Evolutionary conservation across 2,329 filamentous ascomycete species (phyloP), one percentile per base, ranked within the genome.

Genomic region (Pseudopithomyces maydicus): DNA sequence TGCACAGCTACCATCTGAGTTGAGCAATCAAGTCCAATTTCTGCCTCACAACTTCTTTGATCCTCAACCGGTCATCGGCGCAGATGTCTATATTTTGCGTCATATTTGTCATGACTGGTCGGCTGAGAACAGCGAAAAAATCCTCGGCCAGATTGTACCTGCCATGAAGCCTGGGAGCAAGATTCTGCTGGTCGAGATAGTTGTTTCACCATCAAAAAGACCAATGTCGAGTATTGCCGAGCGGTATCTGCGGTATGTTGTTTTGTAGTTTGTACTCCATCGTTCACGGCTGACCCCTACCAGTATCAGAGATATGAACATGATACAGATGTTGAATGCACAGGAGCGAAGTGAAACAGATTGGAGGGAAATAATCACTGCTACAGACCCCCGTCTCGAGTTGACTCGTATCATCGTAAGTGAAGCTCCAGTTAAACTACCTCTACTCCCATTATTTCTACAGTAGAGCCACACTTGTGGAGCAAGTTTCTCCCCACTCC

Each of bases 111-210:
- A 42, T n/a, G 19, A 39, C 20, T 42, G 38, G 38, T 42, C 38
- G 17, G 17, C 38, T 22, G 38, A 42, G 19, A 42, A 42, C 38
- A 17, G 38, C 38, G 38, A 10, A 5, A 42, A 42, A n/a, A 42
- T 42, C 10, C 10, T 48, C 29, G 26, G 20, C 15, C 45, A 35
- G 26, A 44, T 52, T 35, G 50, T 20, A 29, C 38, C 20, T 6
- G 50, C 17, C 50, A 33, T 52, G 50, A 52, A 44, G 36, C 50
- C 39, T 19, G 38, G 41, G 22, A 52, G 50, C 17, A 52, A 52
- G 17, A 43, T 52, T 6, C 22, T 52, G 22, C 33, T 52, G 22
- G 50, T 52, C 6, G 54, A 60, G 69, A 35, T 47, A 22, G 47
- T 55, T 43, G 47, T 52, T 33, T 15, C 35, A 39, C 50, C 39